A percentile compares a stretch with the other conserved stretches of the same genome.
phyloP scores from a whole-genome alignment of 345 rosid species.

The Fremontodendron californicum region DNA sequence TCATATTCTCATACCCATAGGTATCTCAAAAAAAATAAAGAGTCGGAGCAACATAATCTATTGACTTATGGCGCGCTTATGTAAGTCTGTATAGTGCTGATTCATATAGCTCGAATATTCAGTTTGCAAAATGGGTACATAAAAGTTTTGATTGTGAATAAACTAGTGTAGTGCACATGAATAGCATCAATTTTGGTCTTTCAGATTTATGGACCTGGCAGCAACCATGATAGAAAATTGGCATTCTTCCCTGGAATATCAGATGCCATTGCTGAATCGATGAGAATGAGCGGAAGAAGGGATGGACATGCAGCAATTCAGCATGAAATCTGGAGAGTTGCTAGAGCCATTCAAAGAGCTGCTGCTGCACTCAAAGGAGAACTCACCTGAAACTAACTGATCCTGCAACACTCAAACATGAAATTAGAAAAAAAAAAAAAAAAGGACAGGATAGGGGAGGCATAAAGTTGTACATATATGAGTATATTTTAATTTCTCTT shows the following conservation, averaged over 20 bases:
- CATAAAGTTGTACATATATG: constrained; percentile 6
- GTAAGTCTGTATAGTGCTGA: too few species aligned
- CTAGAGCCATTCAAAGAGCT: constrained; percentile 81
- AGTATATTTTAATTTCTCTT: not conserved
- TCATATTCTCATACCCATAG: too few species aligned
- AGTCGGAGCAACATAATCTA: too few species aligned
- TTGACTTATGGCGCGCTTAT: too few species aligned
- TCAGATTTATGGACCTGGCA: constrained; percentile 74
- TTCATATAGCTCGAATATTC: too few species aligned
- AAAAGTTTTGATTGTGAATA: not conserved
- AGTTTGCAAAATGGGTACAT: too few species aligned
- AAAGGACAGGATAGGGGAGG: not conserved
- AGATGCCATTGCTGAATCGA: constrained; percentile 49
- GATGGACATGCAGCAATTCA: constrained; percentile 36
- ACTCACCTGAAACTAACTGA: constrained; percentile 29
- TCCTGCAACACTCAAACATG: not conserved
- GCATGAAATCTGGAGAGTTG: constrained; percentile 91
- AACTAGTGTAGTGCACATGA: not conserved
- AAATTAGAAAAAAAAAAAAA: too few species aligned
- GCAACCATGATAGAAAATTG: constrained; percentile 52
- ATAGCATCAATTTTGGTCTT: not conserved
- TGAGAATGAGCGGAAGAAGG: not conserved
- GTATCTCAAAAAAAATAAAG: too few species aligned
- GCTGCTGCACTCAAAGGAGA: constrained; percentile 69
- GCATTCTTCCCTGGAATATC: constrained; percentile 77